These are phyloP conservation scores for Sungouiella thailandica DNA, from an alignment of 805 yeast genomes.

Conservation along the genomic window DNA sequence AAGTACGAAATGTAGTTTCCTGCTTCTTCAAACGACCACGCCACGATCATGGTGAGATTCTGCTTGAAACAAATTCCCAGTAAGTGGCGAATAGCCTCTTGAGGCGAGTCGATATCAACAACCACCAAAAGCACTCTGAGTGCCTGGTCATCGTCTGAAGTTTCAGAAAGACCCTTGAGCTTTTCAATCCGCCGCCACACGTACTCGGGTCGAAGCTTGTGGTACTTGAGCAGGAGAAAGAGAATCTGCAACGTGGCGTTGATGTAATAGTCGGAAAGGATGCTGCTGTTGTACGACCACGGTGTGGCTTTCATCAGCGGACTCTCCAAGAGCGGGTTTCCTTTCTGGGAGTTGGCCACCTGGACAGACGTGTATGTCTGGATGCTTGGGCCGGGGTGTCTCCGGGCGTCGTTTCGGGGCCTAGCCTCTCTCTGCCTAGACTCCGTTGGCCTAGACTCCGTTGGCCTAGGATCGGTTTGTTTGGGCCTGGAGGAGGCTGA, in stretches of 20 bases:
- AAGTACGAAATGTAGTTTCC: constrained; percentile 38
- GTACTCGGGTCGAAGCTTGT: constrained; percentile 73
- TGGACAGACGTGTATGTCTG: constrained; percentile 28
- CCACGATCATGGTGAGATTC: constrained; percentile 44
- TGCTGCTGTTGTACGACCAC: constrained; percentile 50
- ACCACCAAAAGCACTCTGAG: constrained; percentile 55
- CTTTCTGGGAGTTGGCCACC: constrained; percentile 64
- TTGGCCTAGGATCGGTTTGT: neutral
- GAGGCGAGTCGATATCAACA: constrained; percentile 59
- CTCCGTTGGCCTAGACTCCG: no score
- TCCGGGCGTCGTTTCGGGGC: neutral
- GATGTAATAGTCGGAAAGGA: constrained; percentile 59
- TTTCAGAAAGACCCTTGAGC: constrained; percentile 27
- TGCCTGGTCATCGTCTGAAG: constrained; percentile 31
- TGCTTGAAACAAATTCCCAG: constrained; percentile 46
- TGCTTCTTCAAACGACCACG: constrained; percentile 50
- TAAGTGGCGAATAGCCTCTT: constrained; percentile 43
- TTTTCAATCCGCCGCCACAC: constrained; percentile 51
- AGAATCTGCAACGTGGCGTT: constrained; percentile 52
- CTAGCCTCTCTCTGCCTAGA: no score
- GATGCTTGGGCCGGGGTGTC: neutral
- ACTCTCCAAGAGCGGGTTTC: constrained; percentile 60
- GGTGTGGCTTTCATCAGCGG: constrained; percentile 44
- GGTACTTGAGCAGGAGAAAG: constrained; percentile 66
- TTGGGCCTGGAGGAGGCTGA: no score